Conservation (phyloP, 192 early-diverging fungal genomes). For the Glomus cerebriforme region DNA sequence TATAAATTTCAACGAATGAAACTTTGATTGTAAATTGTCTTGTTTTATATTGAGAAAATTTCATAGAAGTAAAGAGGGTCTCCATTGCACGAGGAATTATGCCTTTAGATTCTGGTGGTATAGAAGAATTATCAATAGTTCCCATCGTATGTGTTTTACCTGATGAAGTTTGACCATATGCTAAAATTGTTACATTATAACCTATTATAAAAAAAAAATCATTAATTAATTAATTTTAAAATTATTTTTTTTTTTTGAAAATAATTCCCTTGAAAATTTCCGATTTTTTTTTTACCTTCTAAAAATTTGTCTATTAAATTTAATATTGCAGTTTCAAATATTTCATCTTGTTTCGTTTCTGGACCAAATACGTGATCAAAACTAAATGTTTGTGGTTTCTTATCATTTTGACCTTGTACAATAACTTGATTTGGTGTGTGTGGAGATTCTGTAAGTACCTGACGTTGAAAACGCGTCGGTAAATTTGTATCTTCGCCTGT, state of each 20-base stretch:
- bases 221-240: background rate
- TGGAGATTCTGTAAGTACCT: conserved; percentile 1
- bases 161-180: conserved; percentile 91
- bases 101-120: conserved; percentile 47
- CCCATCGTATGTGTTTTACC: conserved; percentile 99
- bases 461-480: conserved; percentile 21
- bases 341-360: conserved; percentile 53
- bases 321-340: conserved; percentile 56
- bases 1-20: conserved; percentile 95
- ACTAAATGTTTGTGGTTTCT: conserved; percentile 40
- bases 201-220: conserved; percentile 48
- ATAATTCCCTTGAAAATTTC: background rate
- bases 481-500: conserved; percentile 14
- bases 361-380: conserved; percentile 75
- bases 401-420: conserved; percentile 15
- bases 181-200: conserved; percentile 93
- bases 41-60: conserved; percentile 34
- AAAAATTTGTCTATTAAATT: conserved; percentile 52
- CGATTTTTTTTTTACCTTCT: conserved; percentile 43
- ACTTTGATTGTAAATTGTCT: conserved; percentile 59
- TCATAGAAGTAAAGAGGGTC: conserved; percentile 55
- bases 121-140: conserved; percentile 51
- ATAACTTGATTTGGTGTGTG: conserved; percentile 25
- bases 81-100: conserved; percentile 77
- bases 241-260: too few relatives aligned